Conservation (phyloP, 2,329 filamentous ascomycete species). For the Neofusicoccum umdonicola region DNA sequence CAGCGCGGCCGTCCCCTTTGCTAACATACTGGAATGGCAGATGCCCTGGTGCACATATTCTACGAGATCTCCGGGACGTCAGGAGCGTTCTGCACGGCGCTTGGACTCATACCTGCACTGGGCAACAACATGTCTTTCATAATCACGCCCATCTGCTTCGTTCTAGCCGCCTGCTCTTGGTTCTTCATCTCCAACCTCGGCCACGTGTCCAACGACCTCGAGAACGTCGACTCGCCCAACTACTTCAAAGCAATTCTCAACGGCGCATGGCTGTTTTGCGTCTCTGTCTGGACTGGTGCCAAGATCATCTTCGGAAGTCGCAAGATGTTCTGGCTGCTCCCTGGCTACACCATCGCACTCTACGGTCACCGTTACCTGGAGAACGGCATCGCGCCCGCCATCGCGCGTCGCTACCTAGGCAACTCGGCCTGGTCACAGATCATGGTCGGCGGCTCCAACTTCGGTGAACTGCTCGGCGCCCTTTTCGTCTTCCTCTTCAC, state of each 20-base stretch:
- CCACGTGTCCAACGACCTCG: constrained; percentile 28
- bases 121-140: constrained; percentile 55
- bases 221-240: constrained; percentile 28
- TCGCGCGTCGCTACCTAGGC: constrained; percentile 49
- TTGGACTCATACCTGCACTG: constrained; percentile 50
- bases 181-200: constrained; percentile 47
- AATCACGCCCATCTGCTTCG: constrained; percentile 48
- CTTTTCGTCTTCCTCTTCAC: constrained; percentile 51
- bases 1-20: too few relatives aligned
- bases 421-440: constrained; percentile 52
- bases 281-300: constrained; percentile 47
- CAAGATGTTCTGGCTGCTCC: constrained; percentile 51
- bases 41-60: constrained; percentile 47
- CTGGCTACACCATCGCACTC: constrained; percentile 49
- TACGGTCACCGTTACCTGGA: constrained; percentile 54
- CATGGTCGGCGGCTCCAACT: constrained; percentile 52
- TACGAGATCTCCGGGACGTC: constrained; percentile 50
- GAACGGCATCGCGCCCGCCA: constrained; percentile 47
- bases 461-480: constrained; percentile 51
- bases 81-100: constrained; percentile 49
- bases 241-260: constrained; percentile 40
- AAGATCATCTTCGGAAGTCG: constrained; percentile 48
- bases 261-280: constrained; percentile 46
- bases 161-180: constrained; percentile 43
- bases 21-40: neutral